Conservation (phyloP, 768 basidiomycete species). For the Mrakia gelida region DNA sequence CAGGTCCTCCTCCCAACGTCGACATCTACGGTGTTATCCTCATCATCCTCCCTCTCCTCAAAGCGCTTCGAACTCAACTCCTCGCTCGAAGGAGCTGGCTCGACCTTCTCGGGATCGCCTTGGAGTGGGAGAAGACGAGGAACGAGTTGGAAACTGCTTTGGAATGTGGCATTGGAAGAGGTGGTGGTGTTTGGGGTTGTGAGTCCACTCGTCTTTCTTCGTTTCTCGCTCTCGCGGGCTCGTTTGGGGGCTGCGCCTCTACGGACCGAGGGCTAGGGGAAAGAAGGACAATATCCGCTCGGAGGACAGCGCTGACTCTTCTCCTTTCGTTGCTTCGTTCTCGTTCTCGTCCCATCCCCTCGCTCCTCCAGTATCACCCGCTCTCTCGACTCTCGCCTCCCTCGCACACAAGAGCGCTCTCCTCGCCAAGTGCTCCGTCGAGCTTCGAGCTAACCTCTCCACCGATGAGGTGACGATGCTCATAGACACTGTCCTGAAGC, state of each 20-base stretch:
- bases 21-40: not conserved
- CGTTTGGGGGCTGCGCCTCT: not conserved
- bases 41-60: not conserved
- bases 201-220: not conserved
- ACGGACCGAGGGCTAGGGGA: not conserved
- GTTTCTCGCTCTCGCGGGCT: not conserved
- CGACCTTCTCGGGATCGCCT: not conserved
- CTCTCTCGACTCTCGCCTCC: not conserved
- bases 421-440: not conserved
- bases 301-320: not conserved
- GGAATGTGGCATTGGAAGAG: not conserved
- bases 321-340: not conserved
- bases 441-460: not conserved
- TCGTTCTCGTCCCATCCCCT: not conserved
- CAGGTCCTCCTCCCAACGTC: not conserved
- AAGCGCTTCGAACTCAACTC: not conserved
- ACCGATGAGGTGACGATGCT: not conserved
- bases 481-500: too few species aligned
- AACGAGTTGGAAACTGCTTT: not conserved
- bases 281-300: not conserved
- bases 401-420: not conserved
- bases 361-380: not conserved
- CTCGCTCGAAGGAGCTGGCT: slow-evolving; percentile 2
- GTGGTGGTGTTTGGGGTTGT: not conserved
- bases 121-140: not conserved